A percentile compares a stretch with the other conserved stretches of the same genome.
Conservation (phyloP, 306 rosid genomes). For the Citrullus colocynthis region DNA sequence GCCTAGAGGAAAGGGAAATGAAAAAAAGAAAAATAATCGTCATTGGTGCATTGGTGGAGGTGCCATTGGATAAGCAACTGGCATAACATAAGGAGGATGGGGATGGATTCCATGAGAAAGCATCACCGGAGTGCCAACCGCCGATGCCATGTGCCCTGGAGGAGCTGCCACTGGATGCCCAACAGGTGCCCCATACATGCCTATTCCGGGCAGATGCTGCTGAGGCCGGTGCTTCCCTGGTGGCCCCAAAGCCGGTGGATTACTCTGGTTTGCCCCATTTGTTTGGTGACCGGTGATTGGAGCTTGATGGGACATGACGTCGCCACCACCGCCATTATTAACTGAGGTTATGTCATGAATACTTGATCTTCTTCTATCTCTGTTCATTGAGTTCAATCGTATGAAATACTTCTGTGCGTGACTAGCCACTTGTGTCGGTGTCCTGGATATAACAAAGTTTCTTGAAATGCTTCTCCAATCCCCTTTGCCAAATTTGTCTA, state of each 20-base stretch:
- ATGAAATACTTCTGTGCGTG: constrained; percentile 97
- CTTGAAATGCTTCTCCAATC: constrained; percentile 99
- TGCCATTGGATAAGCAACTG: constrained; percentile 94
- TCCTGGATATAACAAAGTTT: constrained; percentile 86
- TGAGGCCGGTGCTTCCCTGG: constrained; percentile 58
- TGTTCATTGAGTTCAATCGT: constrained; percentile 82
- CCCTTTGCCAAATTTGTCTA: constrained; percentile 96
- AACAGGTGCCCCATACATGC: constrained; percentile 81
- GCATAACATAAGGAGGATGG: constrained; percentile 60
- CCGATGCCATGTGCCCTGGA: constrained; percentile 74
- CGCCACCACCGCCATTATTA: constrained; percentile 41
- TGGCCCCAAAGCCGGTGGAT: constrained; percentile 36
- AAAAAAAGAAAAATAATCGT: constrained; percentile 1
- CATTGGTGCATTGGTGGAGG: constrained; percentile 91
- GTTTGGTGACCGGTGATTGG: constrained; percentile 85
- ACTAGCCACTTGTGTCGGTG: constrained; percentile 97
- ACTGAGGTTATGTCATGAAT: constrained; percentile 91
- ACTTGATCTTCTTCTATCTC: constrained; percentile 93
- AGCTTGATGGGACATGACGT: constrained; percentile 40
- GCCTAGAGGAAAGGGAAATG: not conserved
- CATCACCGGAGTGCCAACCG: constrained; percentile 94
- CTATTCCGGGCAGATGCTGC: constrained; percentile 56
- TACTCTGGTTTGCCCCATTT: constrained; percentile 26
- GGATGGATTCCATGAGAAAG: constrained; percentile 57
- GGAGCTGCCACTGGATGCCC: constrained; percentile 83